Evolutionary conservation across 805 yeast genomes (phyloP), one percentile per base, ranked within the genome.

Genomic region (Starmerella apicola): DNA sequence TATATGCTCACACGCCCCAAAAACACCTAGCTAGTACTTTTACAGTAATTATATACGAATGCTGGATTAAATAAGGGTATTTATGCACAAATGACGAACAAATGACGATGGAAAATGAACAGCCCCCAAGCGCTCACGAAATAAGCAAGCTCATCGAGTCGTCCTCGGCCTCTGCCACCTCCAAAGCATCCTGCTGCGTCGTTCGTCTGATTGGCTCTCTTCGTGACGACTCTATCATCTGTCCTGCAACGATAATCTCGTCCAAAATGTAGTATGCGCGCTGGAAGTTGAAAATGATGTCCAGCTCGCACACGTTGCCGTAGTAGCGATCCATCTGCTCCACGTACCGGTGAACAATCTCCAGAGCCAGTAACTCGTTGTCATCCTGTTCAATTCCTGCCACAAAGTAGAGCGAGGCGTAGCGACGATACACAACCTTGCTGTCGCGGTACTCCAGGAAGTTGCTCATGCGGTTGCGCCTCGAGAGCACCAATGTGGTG

Each of bases 301-400:
- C 98, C 53, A 91, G 67, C 59, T 91, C 98, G 62, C 96, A 85
- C 15, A 91, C 98, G 55, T 84, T 88, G 10, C 95, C 96, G 57
- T 83, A 91, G 44, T 85, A 76, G 51, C 81, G 79, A 65, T 91
- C 98, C 95, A 91, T 84, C 49, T 83, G 85, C 59, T 91, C 98
- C 30, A 91, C 98, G 58, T 78, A 91, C 45, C 96, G 68, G 58
- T 91, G 98, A 37, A 91, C 78, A 15, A 81, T 65, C 54, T 91
- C 98, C 41, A 91, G 65, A 1, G 93, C 77, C 39, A 83, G 61
- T 47, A 91, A 67, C 58, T 91, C 98, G 58, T 91, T 91, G 54
- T 82, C 95, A 34, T 73, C 78, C 32, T 71, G 68, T 37, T 81
- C 91, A 21, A 86, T 74, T 0, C 95, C 95, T 28, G 83, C 80